Percentiles rank a stretch among this genome's conserved stretches.
These are phyloP conservation scores for Ophiostoma sp. DNA, from an alignment of 2,329 filamentous ascomycete species.

Conservation along the genomic window DNA sequence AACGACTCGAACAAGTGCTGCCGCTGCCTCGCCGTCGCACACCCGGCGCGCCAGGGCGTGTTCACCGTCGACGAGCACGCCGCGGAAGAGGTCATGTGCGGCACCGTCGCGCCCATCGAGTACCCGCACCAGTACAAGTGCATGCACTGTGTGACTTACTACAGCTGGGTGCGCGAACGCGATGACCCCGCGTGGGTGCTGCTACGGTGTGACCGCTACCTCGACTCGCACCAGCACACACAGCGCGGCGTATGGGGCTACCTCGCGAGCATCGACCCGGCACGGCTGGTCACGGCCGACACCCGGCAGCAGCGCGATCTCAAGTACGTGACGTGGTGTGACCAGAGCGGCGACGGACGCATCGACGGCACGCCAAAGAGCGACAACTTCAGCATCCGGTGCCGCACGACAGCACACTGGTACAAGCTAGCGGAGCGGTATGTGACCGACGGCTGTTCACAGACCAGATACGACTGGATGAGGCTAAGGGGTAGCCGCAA, in stretches of 20 bases:
- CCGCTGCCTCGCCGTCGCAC: neutral
- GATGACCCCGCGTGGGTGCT: neutral
- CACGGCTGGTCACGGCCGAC: neutral
- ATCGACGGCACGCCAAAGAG: neutral
- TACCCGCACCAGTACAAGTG: slow-evolving; percentile 10
- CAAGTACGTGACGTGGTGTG: slow-evolving; percentile 1
- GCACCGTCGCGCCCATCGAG: neutral
- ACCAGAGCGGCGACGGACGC: neutral
- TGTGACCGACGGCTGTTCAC: no score
- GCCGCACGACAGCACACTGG: neutral
- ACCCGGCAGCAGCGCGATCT: neutral
- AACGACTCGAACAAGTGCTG: neutral
- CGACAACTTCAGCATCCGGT: neutral
- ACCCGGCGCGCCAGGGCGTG: neutral
- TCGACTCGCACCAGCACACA: neutral
- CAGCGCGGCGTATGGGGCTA: neutral
- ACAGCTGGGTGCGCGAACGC: slow-evolving; percentile 1
- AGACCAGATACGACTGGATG: no score
- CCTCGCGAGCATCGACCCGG: neutral
- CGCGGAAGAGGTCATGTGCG: neutral
- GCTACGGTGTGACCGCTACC: neutral
- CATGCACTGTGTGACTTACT: neutral
- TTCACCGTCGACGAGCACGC: neutral
- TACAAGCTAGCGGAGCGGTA: neutral
- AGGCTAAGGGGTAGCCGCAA: no score